A percentile compares a stretch with the other conserved stretches of the same genome.
These are phyloP conservation scores for Catenaria anguillulae DNA, from an alignment of 371 early-diverging fungal species.

Conservation along the genomic window DNA sequence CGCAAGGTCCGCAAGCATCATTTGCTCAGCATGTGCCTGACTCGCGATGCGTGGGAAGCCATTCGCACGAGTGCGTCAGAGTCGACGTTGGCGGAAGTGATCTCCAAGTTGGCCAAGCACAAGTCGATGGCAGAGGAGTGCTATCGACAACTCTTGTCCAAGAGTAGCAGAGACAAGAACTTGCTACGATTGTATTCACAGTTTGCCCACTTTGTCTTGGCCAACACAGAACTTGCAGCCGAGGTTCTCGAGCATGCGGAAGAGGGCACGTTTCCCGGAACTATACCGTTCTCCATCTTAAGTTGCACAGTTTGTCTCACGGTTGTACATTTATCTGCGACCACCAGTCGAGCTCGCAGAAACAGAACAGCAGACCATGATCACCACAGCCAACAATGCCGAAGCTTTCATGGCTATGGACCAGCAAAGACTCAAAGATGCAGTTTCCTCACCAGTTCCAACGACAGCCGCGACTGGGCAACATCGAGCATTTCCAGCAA, in stretches of 20 bases:
- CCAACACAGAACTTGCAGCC: neutral
- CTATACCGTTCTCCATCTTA: neutral
- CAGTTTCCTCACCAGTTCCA: too few relatives aligned
- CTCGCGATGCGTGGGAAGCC: neutral
- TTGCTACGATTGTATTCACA: neutral
- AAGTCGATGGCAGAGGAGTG: neutral
- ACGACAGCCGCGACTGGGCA: too few relatives aligned
- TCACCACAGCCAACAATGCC: too few relatives aligned
- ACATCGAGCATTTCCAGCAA: too few relatives aligned
- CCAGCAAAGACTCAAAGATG: too few relatives aligned
- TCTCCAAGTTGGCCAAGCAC: neutral
- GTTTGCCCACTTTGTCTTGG: neutral
- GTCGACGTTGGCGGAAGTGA: neutral
- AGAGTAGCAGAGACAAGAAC: neutral
- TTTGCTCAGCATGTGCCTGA: neutral
- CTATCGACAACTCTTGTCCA: neutral
- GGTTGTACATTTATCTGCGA: too few relatives aligned
- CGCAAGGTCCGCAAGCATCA: neutral
- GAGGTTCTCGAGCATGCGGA: neutral
- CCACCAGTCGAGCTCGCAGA: too few relatives aligned
- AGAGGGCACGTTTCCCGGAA: neutral
- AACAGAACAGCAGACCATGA: too few relatives aligned
- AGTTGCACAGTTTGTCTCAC: neutral
- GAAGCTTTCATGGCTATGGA: too few relatives aligned
- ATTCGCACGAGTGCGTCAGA: neutral